A percentile compares a stretch with the other conserved stretches of the same genome.
Conservation (phyloP, 176 grass and related monocot genomes). For the Rhynchospora tenuis region DNA sequence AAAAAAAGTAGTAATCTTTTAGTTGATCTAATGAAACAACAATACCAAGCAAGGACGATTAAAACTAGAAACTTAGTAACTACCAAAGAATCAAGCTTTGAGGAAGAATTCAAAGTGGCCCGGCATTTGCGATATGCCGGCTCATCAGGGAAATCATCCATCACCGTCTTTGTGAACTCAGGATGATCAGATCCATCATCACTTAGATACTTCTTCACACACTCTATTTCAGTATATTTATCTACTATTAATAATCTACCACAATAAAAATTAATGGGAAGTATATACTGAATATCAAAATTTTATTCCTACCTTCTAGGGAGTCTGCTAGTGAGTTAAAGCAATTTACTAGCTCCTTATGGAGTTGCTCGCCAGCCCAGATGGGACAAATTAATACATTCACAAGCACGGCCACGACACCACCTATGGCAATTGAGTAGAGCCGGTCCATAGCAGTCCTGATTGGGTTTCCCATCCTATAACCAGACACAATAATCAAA, state of each 20-base stretch:
- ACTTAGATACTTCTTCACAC: slow-evolving; percentile 75
- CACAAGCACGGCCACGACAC: slow-evolving; percentile 57
- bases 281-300: not conserved
- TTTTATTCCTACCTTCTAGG: slow-evolving; percentile 51
- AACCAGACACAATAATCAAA: slow-evolving; percentile 74
- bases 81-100: slow-evolving; percentile 72
- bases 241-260: not conserved
- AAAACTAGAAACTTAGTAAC: not conserved
- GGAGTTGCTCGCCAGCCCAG: slow-evolving; percentile 79
- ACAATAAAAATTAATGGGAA: slow-evolving; percentile 10
- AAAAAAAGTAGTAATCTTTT: not conserved
- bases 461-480: slow-evolving; percentile 70
- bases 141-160: slow-evolving; percentile 66
- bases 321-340: slow-evolving; percentile 69
- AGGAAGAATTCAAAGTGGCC: slow-evolving; percentile 54
- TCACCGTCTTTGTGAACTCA: slow-evolving; percentile 60
- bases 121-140: slow-evolving; percentile 59
- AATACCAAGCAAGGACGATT: not conserved
- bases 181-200: slow-evolving; percentile 57
- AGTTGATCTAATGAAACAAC: not conserved
- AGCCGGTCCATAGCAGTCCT: slow-evolving; percentile 64
- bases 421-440: slow-evolving; percentile 80
- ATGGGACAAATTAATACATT: slow-evolving; percentile 64
- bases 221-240: slow-evolving; percentile 39
- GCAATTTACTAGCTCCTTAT: slow-evolving; percentile 65